Evolutionary conservation across 176 grass and related monocot genomes (phyloP), one percentile per base, ranked within the genome.

Genomic region (Raddia distichophylla): DNA sequence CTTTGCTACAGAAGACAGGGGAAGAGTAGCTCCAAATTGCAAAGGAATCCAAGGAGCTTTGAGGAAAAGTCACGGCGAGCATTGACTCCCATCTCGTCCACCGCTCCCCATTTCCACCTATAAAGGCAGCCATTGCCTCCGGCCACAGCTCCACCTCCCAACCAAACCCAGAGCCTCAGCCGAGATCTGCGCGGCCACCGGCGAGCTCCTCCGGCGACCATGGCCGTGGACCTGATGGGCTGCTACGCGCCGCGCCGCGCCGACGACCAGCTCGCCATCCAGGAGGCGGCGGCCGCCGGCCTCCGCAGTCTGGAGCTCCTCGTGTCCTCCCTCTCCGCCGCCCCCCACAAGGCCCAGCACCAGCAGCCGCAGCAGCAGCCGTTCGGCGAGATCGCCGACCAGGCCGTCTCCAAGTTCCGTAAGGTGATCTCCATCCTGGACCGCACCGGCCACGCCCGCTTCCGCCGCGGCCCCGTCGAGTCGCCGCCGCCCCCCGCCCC

Each of bases 401-500:
- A 91, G 86, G 91, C 90, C 48, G 86, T 98, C 67, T 93, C 92
- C 46, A 95, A 84, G 90, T 94, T 95, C 67, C 90, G 90, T 69
- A 98, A 93, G 86, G 92, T 95, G 20, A 98, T 98, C 51, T 93
- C 90, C 40, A 91, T 95, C 71, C 92, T 98, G 1, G 93, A 98
- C 81, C 95, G 95, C 71, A 95, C 90, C 32, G 95, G 95, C 52
- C 95, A 98, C 71, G 95, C 95, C 15, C 95, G 95, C n/a, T 98
- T 98, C 90, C 83, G 92, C 40, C 92, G 92, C 46, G 92, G 90
- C 3, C 93, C 93, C 5, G 67, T 86, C 11, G 83, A 86, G 61
- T 7, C 86, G 2, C 57, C 45, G 10, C 9, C 20, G 10, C 15
- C 20, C 7, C 51, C 77, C 8, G 57, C 50, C 2, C 33, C 63